Evolutionary conservation across 148 eudicot species (phyloP).

Genomic region (Beta vulgaris): DNA sequence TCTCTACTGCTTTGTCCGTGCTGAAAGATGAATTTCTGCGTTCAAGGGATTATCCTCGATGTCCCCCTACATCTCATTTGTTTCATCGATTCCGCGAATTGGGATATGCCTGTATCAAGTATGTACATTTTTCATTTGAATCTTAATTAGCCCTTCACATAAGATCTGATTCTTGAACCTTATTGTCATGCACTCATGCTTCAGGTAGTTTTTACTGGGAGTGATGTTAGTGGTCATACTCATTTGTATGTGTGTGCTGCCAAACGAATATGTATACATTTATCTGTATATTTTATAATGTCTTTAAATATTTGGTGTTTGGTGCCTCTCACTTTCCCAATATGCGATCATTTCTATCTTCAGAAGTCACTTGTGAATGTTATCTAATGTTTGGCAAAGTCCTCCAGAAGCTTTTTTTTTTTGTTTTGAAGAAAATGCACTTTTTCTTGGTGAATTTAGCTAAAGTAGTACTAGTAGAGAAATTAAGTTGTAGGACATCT

Average conservation of each 20-base stretch:
- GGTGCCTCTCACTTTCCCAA: background rate
- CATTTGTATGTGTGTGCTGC: background rate
- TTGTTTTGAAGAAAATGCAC: background rate
- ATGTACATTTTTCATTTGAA: slow-evolving; percentile 19
- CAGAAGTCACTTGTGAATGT: background rate
- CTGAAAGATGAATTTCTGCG: slow-evolving; percentile 93
- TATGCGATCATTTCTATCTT: background rate
- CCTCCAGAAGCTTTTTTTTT: background rate
- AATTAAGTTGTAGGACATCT: background rate
- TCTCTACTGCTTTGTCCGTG: slow-evolving; percentile 94
- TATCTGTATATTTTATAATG: background rate
- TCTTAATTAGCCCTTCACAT: background rate
- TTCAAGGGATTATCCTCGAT: slow-evolving; percentile 95
- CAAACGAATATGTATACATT: background rate
- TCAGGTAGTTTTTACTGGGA: background rate
- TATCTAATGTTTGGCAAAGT: background rate
- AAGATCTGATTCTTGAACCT: no score
- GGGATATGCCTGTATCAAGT: slow-evolving; percentile 98
- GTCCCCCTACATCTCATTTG: slow-evolving; percentile 93
- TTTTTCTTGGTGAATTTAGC: background rate
- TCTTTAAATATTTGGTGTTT: background rate
- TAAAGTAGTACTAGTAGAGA: background rate
- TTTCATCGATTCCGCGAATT: slow-evolving; percentile 92
- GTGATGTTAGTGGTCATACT: background rate
- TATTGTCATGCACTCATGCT: no score